Conservation (phyloP, 1,139 yeast genomes). For the Debaryomyces subglobosus region DNA sequence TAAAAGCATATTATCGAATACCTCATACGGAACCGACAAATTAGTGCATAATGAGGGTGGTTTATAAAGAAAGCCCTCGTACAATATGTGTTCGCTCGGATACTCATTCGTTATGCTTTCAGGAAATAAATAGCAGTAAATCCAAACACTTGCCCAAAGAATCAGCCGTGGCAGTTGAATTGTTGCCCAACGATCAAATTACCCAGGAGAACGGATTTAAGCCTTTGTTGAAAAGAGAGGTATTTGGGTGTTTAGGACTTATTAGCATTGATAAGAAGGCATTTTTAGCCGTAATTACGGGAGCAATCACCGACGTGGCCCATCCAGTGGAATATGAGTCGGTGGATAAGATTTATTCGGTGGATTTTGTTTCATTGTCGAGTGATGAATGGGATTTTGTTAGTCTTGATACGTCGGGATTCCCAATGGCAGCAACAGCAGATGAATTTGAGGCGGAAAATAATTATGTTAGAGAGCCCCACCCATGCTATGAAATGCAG, state of each 20-base stretch:
- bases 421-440: constrained; percentile 37
- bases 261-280: constrained; percentile 68
- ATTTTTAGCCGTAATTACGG: constrained; percentile 80
- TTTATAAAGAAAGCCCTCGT: constrained; percentile 53
- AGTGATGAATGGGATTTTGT: constrained; percentile 79
- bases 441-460: constrained; percentile 23
- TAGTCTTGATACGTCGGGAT: constrained; percentile 65
- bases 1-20: neutral
- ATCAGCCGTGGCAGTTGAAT: constrained; percentile 56
- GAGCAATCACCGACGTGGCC: constrained; percentile 74
- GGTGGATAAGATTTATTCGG: constrained; percentile 77
- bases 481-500: constrained; percentile 82
- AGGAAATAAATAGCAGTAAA: constrained; percentile 24
- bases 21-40: neutral
- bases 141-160: constrained; percentile 13
- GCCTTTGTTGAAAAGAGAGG: constrained; percentile 55
- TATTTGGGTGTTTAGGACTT: constrained; percentile 84
- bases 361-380: constrained; percentile 81
- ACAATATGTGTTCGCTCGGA: constrained; percentile 56
- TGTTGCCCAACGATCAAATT: constrained; percentile 44
- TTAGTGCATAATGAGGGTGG: constrained; percentile 45
- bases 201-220: constrained; percentile 46
- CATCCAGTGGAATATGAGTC: constrained; percentile 78
- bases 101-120: constrained; percentile 53
- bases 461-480: constrained; percentile 47